Percentiles rank a stretch among this genome's conserved stretches.
phyloP scores from a whole-genome alignment of 768 basidiomycete species.

The Harrya chromipes region DNA sequence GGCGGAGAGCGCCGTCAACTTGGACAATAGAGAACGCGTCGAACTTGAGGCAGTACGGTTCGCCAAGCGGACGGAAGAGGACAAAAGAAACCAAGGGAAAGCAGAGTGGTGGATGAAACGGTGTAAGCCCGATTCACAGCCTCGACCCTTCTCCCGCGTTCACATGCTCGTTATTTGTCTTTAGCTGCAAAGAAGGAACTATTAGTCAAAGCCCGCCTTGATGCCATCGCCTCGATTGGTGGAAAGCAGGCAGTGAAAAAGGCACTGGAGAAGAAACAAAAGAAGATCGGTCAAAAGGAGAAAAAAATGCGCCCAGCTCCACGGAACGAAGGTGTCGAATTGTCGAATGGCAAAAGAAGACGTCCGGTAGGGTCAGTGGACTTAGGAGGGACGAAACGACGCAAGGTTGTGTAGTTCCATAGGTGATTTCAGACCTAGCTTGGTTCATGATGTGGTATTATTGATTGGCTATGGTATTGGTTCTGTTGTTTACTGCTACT shows the following conservation, averaged over 20 bases:
- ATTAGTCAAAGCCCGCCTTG: slow-evolving; percentile 70
- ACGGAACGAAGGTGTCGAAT: slow-evolving; percentile 15
- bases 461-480: slow-evolving; percentile 27
- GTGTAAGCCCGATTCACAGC: slow-evolving; percentile 43
- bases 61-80: slow-evolving; percentile 44
- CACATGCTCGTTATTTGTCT: slow-evolving; percentile 3
- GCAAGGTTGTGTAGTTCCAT: slow-evolving; percentile 13
- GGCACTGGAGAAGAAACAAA: slow-evolving; percentile 85
- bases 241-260: slow-evolving; percentile 82
- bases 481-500: slow-evolving; percentile 27
- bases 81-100: slow-evolving; percentile 75
- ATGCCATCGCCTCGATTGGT: slow-evolving; percentile 71
- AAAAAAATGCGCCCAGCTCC: slow-evolving; percentile 78
- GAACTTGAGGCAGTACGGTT: slow-evolving; percentile 61
- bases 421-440: neutral
- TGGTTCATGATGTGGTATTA: slow-evolving; percentile 21
- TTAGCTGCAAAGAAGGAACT: slow-evolving; percentile 78
- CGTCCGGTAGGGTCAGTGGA: slow-evolving; percentile 14
- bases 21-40: slow-evolving; percentile 63
- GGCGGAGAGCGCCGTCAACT: slow-evolving; percentile 73
- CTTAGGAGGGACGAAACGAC: slow-evolving; percentile 20
- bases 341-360: slow-evolving; percentile 12
- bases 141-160: neutral
- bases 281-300: slow-evolving; percentile 84
- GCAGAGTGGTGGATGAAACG: slow-evolving; percentile 83